These are phyloP conservation scores for Haematococcus lacustris DNA, from an alignment of 139 green algal species.

Conservation along the genomic window DNA sequence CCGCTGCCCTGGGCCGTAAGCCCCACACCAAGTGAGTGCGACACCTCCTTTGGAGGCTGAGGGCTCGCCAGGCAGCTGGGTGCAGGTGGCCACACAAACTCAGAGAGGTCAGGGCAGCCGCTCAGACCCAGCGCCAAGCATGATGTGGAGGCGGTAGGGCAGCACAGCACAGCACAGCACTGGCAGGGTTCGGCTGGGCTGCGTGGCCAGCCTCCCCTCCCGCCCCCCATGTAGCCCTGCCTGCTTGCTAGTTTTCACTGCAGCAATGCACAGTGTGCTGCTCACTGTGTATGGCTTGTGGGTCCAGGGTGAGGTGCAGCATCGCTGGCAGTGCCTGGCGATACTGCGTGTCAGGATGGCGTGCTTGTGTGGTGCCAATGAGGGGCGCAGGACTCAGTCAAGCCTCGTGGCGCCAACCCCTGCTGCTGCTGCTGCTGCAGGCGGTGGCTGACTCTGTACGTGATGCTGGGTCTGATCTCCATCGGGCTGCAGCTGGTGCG, in stretches of 20 bases:
- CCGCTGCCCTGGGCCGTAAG: background rate
- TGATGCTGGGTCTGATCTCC: constrained; percentile 51
- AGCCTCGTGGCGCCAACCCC: background rate
- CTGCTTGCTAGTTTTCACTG: too few species aligned
- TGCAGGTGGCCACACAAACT: too few species aligned
- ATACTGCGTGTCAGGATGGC: background rate
- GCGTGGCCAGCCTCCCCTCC: background rate
- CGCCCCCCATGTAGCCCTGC: too few species aligned
- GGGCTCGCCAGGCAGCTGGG: background rate
- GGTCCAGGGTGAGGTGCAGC: too few species aligned
- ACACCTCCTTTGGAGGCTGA: too few species aligned
- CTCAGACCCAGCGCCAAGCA: background rate
- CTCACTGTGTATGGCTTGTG: too few species aligned
- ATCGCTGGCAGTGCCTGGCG: background rate
- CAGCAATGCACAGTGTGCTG: too few species aligned
- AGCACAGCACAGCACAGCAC: background rate
- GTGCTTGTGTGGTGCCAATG: background rate
- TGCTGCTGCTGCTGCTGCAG: background rate
- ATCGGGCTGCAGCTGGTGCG: constrained; percentile 30
- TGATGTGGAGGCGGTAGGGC: background rate
- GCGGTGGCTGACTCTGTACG: constrained; percentile 64
- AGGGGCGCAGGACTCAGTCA: background rate
- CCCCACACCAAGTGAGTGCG: constrained; percentile 2
- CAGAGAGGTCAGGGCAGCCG: too few species aligned
- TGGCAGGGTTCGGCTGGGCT: background rate